phyloP scores from a whole-genome alignment of 208 protist genomes.

The Balamuthia mandrillaris region DNA sequence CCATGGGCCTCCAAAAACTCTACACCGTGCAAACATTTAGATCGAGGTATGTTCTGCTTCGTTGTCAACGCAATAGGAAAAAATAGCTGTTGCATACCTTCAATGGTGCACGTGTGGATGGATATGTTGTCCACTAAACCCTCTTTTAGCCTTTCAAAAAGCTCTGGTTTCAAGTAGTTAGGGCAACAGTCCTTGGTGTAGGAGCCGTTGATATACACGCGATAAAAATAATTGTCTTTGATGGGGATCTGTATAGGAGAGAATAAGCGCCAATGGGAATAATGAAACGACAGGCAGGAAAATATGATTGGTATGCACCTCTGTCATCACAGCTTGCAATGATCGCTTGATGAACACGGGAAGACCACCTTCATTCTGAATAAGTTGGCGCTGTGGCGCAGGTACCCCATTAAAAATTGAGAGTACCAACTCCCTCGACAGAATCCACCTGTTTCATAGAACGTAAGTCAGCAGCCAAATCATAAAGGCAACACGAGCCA shows the following conservation, averaged over 20 bases:
- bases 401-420: constrained; percentile 28
- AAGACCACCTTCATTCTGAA: constrained; percentile 29
- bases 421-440: too few relatives aligned
- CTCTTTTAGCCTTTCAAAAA: constrained; percentile 36
- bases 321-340: constrained; percentile 29
- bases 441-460: too few relatives aligned
- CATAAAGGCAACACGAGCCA: background rate
- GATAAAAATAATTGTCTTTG: constrained; percentile 43
- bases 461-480: too few relatives aligned
- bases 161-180: constrained; percentile 36
- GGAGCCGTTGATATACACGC: constrained; percentile 36
- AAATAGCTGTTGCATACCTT: too few relatives aligned
- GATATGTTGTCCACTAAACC: constrained; percentile 39
- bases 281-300: too few relatives aligned
- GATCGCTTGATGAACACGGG: constrained; percentile 32
- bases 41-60: too few relatives aligned
- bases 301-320: too few relatives aligned
- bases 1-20: constrained; percentile 30
- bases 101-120: constrained; percentile 45
- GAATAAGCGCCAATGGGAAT: too few relatives aligned
- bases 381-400: constrained; percentile 2
- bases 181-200: constrained; percentile 48
- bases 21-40: too few relatives aligned
- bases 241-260: too few relatives aligned
- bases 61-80: too few relatives aligned